A percentile compares a stretch with the other conserved stretches of the same genome.
These are phyloP conservation scores for Begonia masoniana DNA, from an alignment of 306 rosid genomes.

Conservation along the genomic window DNA sequence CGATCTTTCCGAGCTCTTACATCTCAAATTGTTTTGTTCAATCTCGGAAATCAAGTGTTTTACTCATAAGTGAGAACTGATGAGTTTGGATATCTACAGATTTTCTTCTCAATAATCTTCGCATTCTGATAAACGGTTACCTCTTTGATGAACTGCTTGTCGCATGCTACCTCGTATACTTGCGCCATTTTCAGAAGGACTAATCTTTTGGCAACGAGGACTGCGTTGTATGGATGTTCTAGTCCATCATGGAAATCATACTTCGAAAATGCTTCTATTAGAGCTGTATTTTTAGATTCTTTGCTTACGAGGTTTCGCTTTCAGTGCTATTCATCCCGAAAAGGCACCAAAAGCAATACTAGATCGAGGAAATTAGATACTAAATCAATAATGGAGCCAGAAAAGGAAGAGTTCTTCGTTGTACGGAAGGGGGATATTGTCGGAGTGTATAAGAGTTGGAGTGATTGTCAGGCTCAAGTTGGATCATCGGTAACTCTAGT, in stretches of 20 bases:
- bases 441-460: slow-evolving; percentile 52
- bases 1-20: too few species aligned
- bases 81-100: background rate
- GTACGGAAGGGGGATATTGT: slow-evolving; percentile 82
- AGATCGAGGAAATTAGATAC: slow-evolving; percentile 19
- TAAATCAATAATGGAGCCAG: slow-evolving; percentile 33
- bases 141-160: slow-evolving; percentile 51
- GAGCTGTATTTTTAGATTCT: slow-evolving; percentile 17
- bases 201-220: slow-evolving; percentile 14
- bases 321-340: slow-evolving; percentile 46
- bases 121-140: slow-evolving; percentile 1
- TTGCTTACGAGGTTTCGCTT: slow-evolving; percentile 16
- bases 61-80: too few species aligned
- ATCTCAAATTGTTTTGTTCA: too few species aligned
- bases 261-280: slow-evolving; percentile 6
- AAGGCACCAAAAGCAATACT: slow-evolving; percentile 20
- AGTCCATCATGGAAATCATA: slow-evolving; percentile 18
- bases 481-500: slow-evolving; percentile 54
- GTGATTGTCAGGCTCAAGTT: slow-evolving; percentile 75
- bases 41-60: too few species aligned
- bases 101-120: slow-evolving; percentile 2
- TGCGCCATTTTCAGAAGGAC: slow-evolving; percentile 30
- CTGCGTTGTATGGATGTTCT: slow-evolving; percentile 13
- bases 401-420: slow-evolving; percentile 54
- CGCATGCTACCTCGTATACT: slow-evolving; percentile 34